Conservation (phyloP, 805 yeast species). For the Lipomyces yamanashiensis region DNA sequence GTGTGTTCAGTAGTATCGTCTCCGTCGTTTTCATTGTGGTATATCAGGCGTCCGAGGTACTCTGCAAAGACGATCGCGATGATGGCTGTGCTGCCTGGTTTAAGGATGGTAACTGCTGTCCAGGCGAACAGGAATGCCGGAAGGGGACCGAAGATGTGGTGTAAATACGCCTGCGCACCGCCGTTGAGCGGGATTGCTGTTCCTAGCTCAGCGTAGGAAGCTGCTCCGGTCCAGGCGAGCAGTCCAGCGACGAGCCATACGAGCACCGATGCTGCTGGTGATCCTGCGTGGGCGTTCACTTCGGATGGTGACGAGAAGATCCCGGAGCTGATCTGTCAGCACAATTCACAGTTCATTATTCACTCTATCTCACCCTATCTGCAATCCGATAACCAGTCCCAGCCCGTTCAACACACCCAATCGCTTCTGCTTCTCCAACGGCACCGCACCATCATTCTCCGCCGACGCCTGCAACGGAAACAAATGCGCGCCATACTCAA, state of each 20-base stretch:
- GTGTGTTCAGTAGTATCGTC: conserved; percentile 27
- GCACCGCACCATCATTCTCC: conserved; percentile 33
- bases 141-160: conserved; percentile 46
- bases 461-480: conserved; percentile 40
- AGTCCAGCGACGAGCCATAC: conserved; percentile 50
- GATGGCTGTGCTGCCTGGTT: conserved; percentile 51
- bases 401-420: conserved; percentile 44
- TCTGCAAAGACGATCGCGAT: conserved; percentile 50
- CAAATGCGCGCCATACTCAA: conserved; percentile 41
- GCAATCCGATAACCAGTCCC: conserved; percentile 50
- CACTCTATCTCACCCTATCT: conserved; percentile 43
- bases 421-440: conserved; percentile 41
- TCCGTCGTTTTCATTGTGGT: conserved; percentile 2
- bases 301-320: conserved; percentile 51
- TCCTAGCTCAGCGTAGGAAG: conserved; percentile 51
- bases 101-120: conserved; percentile 47
- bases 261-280: conserved; percentile 46
- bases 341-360: background rate
- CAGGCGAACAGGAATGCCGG: conserved; percentile 49
- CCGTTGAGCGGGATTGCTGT: conserved; percentile 50
- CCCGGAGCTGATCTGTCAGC: conserved; percentile 43
- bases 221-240: conserved; percentile 52
- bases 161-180: conserved; percentile 49
- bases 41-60: conserved; percentile 42
- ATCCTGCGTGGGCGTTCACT: conserved; percentile 47